Conservation (phyloP, 768 basidiomycete species). For the Trametes cubensis region DNA sequence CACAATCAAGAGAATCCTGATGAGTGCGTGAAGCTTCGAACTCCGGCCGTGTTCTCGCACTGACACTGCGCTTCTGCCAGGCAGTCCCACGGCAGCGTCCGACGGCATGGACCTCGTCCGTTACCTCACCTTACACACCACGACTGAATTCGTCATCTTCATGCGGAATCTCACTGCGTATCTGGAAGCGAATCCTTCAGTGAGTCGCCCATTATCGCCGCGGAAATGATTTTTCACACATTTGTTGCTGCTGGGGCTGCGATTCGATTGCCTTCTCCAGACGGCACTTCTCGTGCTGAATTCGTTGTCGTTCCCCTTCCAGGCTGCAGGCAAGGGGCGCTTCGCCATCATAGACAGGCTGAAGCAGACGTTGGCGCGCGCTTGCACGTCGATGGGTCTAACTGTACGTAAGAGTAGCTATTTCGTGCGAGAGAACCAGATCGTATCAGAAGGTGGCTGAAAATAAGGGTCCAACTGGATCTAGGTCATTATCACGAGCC, state of each 20-base stretch:
- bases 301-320: constrained; percentile 71
- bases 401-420: constrained; percentile 43
- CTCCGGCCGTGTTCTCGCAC: constrained; percentile 3
- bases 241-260: constrained; percentile 24
- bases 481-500: constrained; percentile 63
- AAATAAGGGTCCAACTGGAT: constrained; percentile 17
- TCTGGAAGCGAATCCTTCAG: constrained; percentile 49
- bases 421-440: constrained; percentile 19
- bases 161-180: constrained; percentile 54
- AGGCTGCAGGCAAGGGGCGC: constrained; percentile 45
- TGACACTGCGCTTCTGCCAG: constrained; percentile 21
- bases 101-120: constrained; percentile 37
- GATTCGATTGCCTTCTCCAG: constrained; percentile 37
- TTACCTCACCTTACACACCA: constrained; percentile 46
- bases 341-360: constrained; percentile 51
- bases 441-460: constrained; percentile 22
- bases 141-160: constrained; percentile 61
- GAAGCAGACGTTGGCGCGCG: constrained; percentile 54
- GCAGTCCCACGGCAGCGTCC: constrained; percentile 14
- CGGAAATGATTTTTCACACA: constrained; percentile 18
- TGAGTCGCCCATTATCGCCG: constrained; percentile 34
- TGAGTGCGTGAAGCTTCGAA: constrained; percentile 23
- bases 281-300: constrained; percentile 63
- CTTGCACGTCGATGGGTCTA: constrained; percentile 49
- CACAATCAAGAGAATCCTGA: constrained; percentile 34